Percentiles rank a stretch among this genome's conserved stretches.
phyloP scores from a whole-genome alignment of 2,329 filamentous ascomycete species.

The Colletotrichum phormii region DNA sequence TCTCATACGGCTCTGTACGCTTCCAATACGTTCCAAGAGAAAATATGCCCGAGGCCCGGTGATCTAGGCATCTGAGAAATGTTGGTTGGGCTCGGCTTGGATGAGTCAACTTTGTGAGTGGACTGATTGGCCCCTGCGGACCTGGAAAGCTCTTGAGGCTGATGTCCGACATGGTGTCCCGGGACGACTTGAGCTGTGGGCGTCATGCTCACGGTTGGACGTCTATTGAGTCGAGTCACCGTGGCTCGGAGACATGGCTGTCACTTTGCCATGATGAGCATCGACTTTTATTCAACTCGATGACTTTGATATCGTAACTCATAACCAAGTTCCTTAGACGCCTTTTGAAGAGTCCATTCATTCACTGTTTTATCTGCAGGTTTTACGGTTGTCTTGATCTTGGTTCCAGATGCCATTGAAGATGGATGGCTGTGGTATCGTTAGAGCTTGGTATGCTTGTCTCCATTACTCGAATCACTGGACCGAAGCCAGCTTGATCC shows the following conservation, averaged over 20 bases:
- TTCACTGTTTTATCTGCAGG: neutral
- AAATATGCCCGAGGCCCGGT: neutral
- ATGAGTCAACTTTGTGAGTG: neutral
- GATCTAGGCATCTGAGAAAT: neutral
- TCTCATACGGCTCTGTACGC: neutral
- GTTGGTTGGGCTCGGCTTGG: neutral
- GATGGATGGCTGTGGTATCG: neutral
- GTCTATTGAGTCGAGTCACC: neutral
- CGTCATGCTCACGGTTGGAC: neutral
- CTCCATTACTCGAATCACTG: too few species aligned
- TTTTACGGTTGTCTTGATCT: neutral
- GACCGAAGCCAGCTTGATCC: too few species aligned
- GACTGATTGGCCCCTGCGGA: neutral
- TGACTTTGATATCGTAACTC: too few species aligned
- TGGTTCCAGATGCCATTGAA: too few species aligned
- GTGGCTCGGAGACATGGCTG: neutral
- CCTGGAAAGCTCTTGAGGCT: neutral
- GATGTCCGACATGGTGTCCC: neutral
- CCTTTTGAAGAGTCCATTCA: too few species aligned
- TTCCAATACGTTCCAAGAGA: neutral
- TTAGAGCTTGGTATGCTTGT: neutral
- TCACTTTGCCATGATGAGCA: neutral
- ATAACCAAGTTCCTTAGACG: too few species aligned
- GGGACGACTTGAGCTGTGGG: neutral
- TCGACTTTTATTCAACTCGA: neutral